Evolutionary conservation across 2,329 filamentous ascomycete genomes (phyloP).

Genomic region (Ascochyta fabae): DNA sequence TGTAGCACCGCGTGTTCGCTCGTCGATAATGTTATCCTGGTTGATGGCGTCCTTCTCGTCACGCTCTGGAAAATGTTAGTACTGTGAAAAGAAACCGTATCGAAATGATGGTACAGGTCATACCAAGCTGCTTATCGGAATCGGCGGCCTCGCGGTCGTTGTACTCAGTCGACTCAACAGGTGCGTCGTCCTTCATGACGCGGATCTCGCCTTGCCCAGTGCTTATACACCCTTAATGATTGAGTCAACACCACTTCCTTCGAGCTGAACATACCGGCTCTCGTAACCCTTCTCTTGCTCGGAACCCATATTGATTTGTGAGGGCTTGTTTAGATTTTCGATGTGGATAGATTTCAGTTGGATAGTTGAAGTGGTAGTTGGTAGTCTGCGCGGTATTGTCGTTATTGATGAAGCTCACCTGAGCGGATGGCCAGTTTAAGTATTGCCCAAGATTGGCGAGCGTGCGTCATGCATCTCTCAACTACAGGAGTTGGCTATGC

Average conservation of each 20-base stretch:
- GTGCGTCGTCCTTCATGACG: constrained; percentile 56
- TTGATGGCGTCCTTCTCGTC: constrained; percentile 60
- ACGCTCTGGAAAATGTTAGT: constrained; percentile 39
- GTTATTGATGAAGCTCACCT: not conserved
- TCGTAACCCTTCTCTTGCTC: constrained; percentile 18
- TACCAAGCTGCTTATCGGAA: constrained; percentile 57
- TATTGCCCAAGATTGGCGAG: constrained; percentile 2
- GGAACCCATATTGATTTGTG: constrained; percentile 36
- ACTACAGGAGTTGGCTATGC: not conserved
- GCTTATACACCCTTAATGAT: constrained; percentile 42
- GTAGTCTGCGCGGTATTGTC: not conserved
- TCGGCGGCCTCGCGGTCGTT: constrained; percentile 54
- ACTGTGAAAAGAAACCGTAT: too few species aligned
- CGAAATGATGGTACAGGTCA: not conserved
- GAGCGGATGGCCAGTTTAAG: constrained; percentile 14
- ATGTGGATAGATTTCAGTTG: not conserved
- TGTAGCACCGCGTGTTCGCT: constrained; percentile 56
- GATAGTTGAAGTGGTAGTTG: not conserved
- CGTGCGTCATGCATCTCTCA: constrained; percentile 22
- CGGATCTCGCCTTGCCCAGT: constrained; percentile 54
- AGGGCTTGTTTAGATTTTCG: not conserved
- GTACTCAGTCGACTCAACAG: constrained; percentile 51
- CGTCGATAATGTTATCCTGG: constrained; percentile 54
- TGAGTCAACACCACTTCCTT: too few species aligned
- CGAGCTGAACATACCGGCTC: constrained; percentile 7